phyloP scores from a whole-genome alignment of 805 yeast species.

The Suhomyces faveliae region DNA sequence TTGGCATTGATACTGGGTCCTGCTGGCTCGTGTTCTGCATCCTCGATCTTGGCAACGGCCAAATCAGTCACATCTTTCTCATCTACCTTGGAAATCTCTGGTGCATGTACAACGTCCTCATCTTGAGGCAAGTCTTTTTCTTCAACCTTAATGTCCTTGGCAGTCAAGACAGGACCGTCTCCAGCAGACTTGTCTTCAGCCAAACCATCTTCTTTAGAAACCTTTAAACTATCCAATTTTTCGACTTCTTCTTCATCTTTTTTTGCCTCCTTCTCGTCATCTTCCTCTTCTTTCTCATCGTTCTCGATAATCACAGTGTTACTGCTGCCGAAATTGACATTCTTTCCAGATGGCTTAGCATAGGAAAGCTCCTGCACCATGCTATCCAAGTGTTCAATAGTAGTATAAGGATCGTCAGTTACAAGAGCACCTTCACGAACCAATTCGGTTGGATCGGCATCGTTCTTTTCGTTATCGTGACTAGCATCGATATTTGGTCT shows the following conservation, averaged over 20 bases:
- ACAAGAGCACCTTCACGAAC: slow-evolving; percentile 58
- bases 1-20: background rate
- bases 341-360: slow-evolving; percentile 20
- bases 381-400: slow-evolving; percentile 47
- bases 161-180: slow-evolving; percentile 1
- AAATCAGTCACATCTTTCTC: background rate
- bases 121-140: slow-evolving; percentile 1
- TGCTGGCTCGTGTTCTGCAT: slow-evolving; percentile 3
- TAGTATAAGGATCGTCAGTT: slow-evolving; percentile 48
- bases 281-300: background rate
- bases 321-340: slow-evolving; percentile 18
- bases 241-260: background rate
- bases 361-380: slow-evolving; percentile 50
- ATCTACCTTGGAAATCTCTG: background rate
- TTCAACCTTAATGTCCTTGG: slow-evolving; percentile 1
- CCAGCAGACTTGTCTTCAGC: slow-evolving; percentile 3
- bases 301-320: too few species aligned
- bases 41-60: slow-evolving; percentile 2
- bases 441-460: slow-evolving; percentile 39
- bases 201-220: background rate
- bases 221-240: slow-evolving; percentile 2
- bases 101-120: background rate
- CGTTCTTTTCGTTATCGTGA: slow-evolving; percentile 31
- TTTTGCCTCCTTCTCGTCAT: background rate
- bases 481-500: slow-evolving; percentile 19